Conservation (phyloP, 148 eudicot genomes). For the Arctostaphylos glauca region DNA sequence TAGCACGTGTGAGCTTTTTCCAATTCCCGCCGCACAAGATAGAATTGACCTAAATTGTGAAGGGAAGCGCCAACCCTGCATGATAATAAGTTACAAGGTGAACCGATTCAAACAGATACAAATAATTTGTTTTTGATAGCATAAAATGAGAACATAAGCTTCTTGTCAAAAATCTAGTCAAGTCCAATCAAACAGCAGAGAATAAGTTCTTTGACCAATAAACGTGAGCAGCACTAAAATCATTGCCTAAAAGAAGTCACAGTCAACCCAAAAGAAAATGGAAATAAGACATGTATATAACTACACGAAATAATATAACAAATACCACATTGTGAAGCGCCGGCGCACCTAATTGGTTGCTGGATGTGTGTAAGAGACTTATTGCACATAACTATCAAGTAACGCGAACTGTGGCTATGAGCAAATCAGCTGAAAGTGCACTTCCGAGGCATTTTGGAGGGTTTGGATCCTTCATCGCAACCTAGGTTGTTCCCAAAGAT, state of each 20-base stretch:
- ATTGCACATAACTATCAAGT: not conserved
- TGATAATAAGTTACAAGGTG: not conserved
- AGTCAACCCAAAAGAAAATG: not conserved
- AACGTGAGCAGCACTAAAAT: not conserved
- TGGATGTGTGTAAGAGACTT: not conserved
- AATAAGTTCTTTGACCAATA: not conserved
- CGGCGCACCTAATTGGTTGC: not conserved
- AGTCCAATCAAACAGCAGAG: not conserved
- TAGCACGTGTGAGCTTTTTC: slow-evolving; percentile 72
- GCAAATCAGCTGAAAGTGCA: not conserved
- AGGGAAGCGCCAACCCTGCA: slow-evolving; percentile 88
- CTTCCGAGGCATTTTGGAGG: not conserved
- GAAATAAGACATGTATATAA: not conserved
- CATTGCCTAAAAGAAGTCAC: not conserved
- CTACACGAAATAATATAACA: not conserved
- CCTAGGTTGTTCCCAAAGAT: not conserved
- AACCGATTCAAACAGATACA: not conserved
- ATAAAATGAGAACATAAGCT: slow-evolving; percentile 3
- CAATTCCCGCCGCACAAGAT: slow-evolving; percentile 63
- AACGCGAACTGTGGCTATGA: not conserved
- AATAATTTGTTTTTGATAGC: not conserved
- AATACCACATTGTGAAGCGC: not conserved
- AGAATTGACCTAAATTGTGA: slow-evolving; percentile 94
- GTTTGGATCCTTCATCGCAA: not conserved
- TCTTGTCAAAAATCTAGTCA: not conserved